phyloP scores from a whole-genome alignment of 2,329 filamentous ascomycete genomes.

The Microcyclospora tardicrescens region DNA sequence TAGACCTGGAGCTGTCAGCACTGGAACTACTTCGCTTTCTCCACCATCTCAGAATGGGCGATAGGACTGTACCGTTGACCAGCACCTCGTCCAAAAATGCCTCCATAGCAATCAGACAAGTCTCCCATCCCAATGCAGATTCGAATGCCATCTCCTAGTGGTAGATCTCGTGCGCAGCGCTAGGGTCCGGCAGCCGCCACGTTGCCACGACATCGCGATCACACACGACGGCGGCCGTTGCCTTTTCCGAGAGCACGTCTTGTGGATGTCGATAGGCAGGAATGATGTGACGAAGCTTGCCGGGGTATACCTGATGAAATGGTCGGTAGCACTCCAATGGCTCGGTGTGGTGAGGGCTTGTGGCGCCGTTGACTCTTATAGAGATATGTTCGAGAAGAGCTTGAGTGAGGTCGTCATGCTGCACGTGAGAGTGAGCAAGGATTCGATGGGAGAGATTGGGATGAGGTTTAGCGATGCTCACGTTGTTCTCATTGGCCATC shows the following conservation, averaged over 20 bases:
- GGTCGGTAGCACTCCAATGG: slow-evolving; percentile 13
- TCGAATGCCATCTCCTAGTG: slow-evolving; percentile 18
- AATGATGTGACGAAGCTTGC: slow-evolving; percentile 1
- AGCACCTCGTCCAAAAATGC: slow-evolving; percentile 8
- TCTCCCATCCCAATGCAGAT: slow-evolving; percentile 11
- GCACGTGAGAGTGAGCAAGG: too few species aligned
- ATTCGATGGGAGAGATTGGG: too few species aligned
- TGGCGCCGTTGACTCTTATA: slow-evolving; percentile 9
- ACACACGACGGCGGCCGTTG: slow-evolving; percentile 9
- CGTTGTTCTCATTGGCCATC: too few species aligned
- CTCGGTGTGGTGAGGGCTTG: slow-evolving; percentile 5
- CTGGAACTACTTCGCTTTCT: too few species aligned
- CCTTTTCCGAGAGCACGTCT: slow-evolving; percentile 2
- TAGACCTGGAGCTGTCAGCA: too few species aligned
- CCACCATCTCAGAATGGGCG: background rate
- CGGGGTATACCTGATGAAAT: slow-evolving; percentile 7
- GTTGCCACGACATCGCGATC: slow-evolving; percentile 14
- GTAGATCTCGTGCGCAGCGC: slow-evolving; percentile 13
- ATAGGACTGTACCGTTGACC: background rate
- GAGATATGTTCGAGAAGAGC: slow-evolving; percentile 6
- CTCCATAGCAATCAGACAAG: slow-evolving; percentile 11
- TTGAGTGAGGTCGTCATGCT: too few species aligned
- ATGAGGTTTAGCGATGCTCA: too few species aligned
- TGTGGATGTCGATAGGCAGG: slow-evolving; percentile 5
- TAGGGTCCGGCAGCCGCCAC: slow-evolving; percentile 10